Evolutionary conservation across 1,284 basidiomycete genomes (phyloP).

Genomic region (Fomitopsis pinicola): DNA sequence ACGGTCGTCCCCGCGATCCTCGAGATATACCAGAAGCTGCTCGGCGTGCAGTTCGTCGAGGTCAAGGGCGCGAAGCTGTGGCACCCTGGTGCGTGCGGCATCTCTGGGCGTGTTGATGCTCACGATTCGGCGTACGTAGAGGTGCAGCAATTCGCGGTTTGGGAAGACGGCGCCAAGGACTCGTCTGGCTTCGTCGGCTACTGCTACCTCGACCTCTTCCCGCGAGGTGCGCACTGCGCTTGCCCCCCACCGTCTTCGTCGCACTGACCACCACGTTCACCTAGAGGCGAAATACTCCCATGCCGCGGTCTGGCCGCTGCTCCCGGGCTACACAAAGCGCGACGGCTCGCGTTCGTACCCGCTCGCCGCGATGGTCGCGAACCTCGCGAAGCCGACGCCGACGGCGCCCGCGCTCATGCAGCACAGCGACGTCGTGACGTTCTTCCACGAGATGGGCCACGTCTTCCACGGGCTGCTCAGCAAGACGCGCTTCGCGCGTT

Average conservation of each 20-base stretch:
- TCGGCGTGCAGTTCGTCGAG: constrained; percentile 70
- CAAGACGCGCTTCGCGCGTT: constrained; percentile 66
- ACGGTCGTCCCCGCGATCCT: constrained; percentile 78
- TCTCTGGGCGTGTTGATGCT: background rate
- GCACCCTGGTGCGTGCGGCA: constrained; percentile 59
- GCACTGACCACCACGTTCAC: no score
- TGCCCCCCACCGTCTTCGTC: background rate
- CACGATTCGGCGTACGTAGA: constrained; percentile 41
- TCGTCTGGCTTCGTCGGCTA: constrained; percentile 72
- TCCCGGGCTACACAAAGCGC: constrained; percentile 51
- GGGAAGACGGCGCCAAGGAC: constrained; percentile 72
- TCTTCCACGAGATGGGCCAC: constrained; percentile 85
- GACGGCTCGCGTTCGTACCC: constrained; percentile 68
- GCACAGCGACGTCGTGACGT: constrained; percentile 76
- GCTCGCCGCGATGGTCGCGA: constrained; percentile 80
- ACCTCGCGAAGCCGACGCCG: constrained; percentile 78
- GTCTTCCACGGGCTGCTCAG: constrained; percentile 82
- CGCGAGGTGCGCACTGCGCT: constrained; percentile 49
- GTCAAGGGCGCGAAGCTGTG: constrained; percentile 53
- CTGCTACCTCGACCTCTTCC: constrained; percentile 85
- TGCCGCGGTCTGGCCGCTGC: constrained; percentile 79
- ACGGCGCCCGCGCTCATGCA: constrained; percentile 80
- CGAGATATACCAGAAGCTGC: constrained; percentile 74
- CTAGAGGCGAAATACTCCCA: constrained; percentile 77
- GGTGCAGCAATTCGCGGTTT: constrained; percentile 76